These are phyloP conservation scores for Penicillium cinerascens DNA, from an alignment of 495 filamentous ascomycete species.

Conservation along the genomic window DNA sequence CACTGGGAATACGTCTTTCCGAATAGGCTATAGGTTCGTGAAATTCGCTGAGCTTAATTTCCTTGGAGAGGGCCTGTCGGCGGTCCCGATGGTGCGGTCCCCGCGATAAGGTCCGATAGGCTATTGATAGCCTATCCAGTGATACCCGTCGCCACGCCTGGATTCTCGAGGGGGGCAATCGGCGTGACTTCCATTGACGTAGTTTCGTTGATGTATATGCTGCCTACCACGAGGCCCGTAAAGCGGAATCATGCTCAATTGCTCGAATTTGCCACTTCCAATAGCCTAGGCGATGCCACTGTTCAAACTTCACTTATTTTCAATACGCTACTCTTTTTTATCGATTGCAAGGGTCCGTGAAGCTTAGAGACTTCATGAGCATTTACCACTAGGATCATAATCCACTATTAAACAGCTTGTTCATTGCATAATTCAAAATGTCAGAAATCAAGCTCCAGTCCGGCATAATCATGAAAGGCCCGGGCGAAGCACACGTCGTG, in stretches of 20 bases:
- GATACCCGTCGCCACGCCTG: background rate
- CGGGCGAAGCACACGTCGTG: background rate
- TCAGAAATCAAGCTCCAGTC: constrained; percentile 1
- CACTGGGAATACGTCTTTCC: background rate
- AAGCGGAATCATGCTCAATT: background rate
- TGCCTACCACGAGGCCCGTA: background rate
- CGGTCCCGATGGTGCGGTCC: background rate
- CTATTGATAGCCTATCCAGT: constrained; percentile 17
- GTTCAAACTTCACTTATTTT: background rate
- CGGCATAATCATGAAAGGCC: background rate
- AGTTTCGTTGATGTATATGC: background rate
- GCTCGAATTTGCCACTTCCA: background rate
- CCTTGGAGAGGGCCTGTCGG: background rate
- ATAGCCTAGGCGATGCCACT: background rate
- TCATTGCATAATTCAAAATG: background rate
- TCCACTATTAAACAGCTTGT: background rate
- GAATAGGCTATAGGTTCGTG: constrained; percentile 2
- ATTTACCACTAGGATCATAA: background rate
- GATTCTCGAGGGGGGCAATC: background rate
- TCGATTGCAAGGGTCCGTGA: too few relatives aligned
- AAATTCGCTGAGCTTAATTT: background rate
- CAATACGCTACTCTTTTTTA: background rate
- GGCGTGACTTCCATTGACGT: background rate
- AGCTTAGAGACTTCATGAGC: background rate
- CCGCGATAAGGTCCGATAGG: constrained; percentile 4